phyloP scores from a whole-genome alignment of 148 eudicot species.

The Talinum fruticosum region DNA sequence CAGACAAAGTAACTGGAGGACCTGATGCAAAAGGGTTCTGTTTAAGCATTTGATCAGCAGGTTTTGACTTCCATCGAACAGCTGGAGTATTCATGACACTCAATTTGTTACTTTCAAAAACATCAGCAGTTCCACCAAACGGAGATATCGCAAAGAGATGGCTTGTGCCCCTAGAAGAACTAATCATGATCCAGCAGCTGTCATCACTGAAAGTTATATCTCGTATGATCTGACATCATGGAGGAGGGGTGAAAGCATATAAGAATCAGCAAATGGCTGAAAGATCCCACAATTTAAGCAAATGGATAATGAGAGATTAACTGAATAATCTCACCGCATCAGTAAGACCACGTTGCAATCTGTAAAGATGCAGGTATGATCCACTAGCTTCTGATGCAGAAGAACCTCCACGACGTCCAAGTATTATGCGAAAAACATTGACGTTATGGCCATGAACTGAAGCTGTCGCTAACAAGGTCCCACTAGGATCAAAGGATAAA shows the following conservation, averaged over 20 bases:
- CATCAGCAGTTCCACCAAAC: conserved; percentile 54
- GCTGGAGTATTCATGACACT: conserved; percentile 27
- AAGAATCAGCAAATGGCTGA: conserved; percentile 8
- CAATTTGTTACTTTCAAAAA: conserved; percentile 27
- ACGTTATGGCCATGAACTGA: conserved; percentile 86
- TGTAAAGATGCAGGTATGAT: conserved; percentile 66
- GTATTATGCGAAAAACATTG: conserved; percentile 73
- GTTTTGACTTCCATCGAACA: conserved; percentile 33
- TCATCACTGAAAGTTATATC: conserved; percentile 80
- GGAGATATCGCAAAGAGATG: conserved; percentile 84
- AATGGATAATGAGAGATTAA: not conserved
- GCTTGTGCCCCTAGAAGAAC: conserved; percentile 78
- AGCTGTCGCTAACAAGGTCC: conserved; percentile 79
- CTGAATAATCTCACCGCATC: conserved; percentile 59
- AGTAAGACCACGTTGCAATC: conserved; percentile 84
- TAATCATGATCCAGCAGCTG: conserved; percentile 76
- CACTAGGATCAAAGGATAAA: conserved; percentile 88
- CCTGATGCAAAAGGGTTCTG: conserved; percentile 35
- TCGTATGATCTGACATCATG: conserved; percentile 62
- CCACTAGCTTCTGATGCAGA: conserved; percentile 41
- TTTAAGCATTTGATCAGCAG: conserved; percentile 32
- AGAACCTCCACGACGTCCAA: conserved; percentile 34
- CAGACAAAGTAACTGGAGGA: conserved; percentile 61
- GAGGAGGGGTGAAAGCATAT: not conserved
- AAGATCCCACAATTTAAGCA: not conserved